phyloP scores from a whole-genome alignment of 768 basidiomycete genomes.

The Mycena metata region DNA sequence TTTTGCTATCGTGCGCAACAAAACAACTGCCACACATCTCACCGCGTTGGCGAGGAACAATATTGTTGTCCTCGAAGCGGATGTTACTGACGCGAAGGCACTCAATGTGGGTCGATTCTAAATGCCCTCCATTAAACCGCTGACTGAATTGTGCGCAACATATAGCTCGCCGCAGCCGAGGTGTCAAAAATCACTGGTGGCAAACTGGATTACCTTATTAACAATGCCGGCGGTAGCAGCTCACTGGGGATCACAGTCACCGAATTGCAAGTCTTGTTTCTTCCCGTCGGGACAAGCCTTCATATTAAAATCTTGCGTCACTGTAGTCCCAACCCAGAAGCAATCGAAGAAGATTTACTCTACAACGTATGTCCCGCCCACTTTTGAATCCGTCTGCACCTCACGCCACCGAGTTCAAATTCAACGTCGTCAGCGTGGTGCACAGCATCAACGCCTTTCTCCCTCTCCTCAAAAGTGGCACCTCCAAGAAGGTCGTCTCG shows the following conservation, averaged over 20 bases:
- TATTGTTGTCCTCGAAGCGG: background rate
- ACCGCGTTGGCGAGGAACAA: background rate
- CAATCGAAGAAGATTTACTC: slow-evolving; percentile 11
- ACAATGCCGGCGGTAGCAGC: background rate
- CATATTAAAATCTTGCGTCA: no score
- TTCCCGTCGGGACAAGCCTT: no score
- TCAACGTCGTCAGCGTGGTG: slow-evolving; percentile 10
- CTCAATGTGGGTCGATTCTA: background rate
- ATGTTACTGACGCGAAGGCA: background rate
- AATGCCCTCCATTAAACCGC: background rate
- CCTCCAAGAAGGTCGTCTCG: slow-evolving; percentile 51
- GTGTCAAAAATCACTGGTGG: slow-evolving; percentile 2
- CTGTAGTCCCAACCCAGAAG: background rate
- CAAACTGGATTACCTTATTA: slow-evolving; percentile 13
- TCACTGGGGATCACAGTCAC: background rate
- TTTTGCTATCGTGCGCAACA: slow-evolving; percentile 6
- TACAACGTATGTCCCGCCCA: slow-evolving; percentile 1
- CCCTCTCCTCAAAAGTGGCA: slow-evolving; percentile 31
- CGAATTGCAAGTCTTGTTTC: background rate
- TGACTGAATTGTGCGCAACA: background rate
- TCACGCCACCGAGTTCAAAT: slow-evolving; percentile 1
- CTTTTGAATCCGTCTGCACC: background rate
- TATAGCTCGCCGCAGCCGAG: slow-evolving; percentile 4
- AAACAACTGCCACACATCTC: background rate
- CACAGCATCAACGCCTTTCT: slow-evolving; percentile 24